Conservation (phyloP, 192 early-diverging fungal genomes). For the Diversispora epigaea region DNA sequence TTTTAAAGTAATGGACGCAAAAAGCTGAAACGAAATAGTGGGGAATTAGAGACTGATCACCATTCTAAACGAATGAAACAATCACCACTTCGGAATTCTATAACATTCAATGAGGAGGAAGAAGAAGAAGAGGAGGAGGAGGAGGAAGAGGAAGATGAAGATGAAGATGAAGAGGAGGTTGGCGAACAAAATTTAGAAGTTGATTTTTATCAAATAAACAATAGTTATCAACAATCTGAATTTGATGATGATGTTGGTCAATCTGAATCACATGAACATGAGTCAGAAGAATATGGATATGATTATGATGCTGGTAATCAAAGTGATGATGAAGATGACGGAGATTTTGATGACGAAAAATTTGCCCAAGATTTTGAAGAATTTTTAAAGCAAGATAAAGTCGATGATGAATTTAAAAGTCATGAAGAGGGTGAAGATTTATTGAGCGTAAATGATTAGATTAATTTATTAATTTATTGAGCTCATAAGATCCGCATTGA, state of each 20-base stretch:
- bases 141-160: neutral
- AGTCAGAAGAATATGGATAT: neutral
- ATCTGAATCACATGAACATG: neutral
- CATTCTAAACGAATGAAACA: slow-evolving; percentile 9
- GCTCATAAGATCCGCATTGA: too few species aligned
- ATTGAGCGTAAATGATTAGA: too few species aligned
- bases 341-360: slow-evolving; percentile 21
- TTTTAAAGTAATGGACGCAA: neutral
- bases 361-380: slow-evolving; percentile 13
- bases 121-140: neutral
- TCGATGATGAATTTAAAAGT: neutral
- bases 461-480: too few species aligned
- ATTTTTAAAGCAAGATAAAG: neutral
- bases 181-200: neutral
- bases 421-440: too few species aligned
- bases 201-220: neutral
- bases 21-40: slow-evolving; percentile 3
- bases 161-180: neutral
- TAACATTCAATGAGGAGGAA: slow-evolving; percentile 6
- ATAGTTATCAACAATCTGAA: neutral
- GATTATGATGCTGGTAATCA: slow-evolving; percentile 16
- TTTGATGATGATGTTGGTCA: neutral
- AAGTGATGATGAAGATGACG: slow-evolving; percentile 21
- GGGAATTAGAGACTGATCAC: neutral
- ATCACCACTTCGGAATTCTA: slow-evolving; percentile 14